Evolutionary conservation across 2,329 filamentous ascomycete genomes (phyloP).

Genomic region (Phyllosticta capitalensis): DNA sequence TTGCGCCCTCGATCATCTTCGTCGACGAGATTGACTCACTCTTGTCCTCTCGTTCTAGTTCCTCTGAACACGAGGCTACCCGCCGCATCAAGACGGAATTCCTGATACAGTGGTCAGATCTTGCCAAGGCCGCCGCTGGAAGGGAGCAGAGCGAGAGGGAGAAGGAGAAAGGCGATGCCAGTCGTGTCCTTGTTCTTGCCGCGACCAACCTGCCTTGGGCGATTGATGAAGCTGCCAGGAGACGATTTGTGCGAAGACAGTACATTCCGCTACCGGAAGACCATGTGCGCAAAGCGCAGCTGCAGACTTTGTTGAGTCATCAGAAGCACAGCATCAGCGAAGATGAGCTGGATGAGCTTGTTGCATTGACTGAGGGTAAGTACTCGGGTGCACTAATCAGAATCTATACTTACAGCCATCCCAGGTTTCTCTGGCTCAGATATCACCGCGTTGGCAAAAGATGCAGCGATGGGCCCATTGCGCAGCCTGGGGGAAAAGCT

Average conservation of each 20-base stretch:
- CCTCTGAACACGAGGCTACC: conserved; percentile 85
- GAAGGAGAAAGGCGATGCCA: conserved; percentile 68
- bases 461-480: conserved; percentile 93
- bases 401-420: background rate
- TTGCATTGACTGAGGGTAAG: conserved; percentile 75
- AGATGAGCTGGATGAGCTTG: conserved; percentile 61
- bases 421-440: conserved; percentile 94
- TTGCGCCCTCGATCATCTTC: conserved; percentile 94
- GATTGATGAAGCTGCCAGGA: conserved; percentile 87
- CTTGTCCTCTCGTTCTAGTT: conserved; percentile 71
- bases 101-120: conserved; percentile 90
- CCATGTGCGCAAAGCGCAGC: conserved; percentile 67
- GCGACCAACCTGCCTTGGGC: conserved; percentile 97
- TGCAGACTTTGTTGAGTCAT: conserved; percentile 69
- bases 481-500: conserved; percentile 83
- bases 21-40: conserved; percentile 97
- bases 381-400: conserved; percentile 7
- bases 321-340: conserved; percentile 75
- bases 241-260: conserved; percentile 84
- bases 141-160: conserved; percentile 59
- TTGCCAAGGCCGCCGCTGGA: conserved; percentile 85
- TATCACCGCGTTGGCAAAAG: conserved; percentile 92
- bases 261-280: conserved; percentile 92
- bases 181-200: conserved; percentile 81
- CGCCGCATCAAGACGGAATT: conserved; percentile 96